Percentiles rank a stretch among this genome's conserved stretches.
phyloP scores from a whole-genome alignment of 1,139 yeast species.

The Saccharomyces hybrid region DNA sequence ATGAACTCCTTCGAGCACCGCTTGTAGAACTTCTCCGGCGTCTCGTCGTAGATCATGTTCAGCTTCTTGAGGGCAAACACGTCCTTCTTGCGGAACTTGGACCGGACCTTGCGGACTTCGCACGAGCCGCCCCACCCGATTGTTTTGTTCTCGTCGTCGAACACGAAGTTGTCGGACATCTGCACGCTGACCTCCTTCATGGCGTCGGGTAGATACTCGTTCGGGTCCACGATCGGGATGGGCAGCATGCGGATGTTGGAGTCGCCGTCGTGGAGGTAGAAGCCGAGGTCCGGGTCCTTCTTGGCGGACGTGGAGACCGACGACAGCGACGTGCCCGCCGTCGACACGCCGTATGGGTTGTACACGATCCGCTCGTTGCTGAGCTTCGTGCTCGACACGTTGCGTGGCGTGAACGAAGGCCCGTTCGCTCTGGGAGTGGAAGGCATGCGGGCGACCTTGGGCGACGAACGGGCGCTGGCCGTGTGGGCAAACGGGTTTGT shows the following conservation, averaged over 20 bases:
- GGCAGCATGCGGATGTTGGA: slow-evolving; percentile 43
- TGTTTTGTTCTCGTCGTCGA: slow-evolving; percentile 37
- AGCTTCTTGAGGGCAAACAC: slow-evolving; percentile 59
- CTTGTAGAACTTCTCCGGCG: slow-evolving; percentile 57
- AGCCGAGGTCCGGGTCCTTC: slow-evolving; percentile 17
- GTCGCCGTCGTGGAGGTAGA: slow-evolving; percentile 32
- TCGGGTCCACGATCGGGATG: slow-evolving; percentile 64
- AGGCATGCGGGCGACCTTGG: not conserved
- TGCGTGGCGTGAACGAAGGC: slow-evolving; percentile 5
- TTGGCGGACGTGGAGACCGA: slow-evolving; percentile 6
- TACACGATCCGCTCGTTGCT: slow-evolving; percentile 20
- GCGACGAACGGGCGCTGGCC: not conserved
- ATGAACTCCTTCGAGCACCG: slow-evolving; percentile 59
- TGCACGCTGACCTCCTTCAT: slow-evolving; percentile 45
- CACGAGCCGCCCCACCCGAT: slow-evolving; percentile 72
- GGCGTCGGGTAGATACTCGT: slow-evolving; percentile 51
- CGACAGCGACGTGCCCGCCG: not conserved
- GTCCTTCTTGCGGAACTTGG: slow-evolving; percentile 33
- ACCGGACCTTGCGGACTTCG: slow-evolving; percentile 49
- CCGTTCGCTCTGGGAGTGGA: not conserved
- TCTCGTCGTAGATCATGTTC: slow-evolving; percentile 51
- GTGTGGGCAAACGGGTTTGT: not conserved
- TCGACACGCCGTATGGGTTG: slow-evolving; percentile 28
- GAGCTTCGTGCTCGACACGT: not conserved
- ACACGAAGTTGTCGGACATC: slow-evolving; percentile 52